Evolutionary conservation across 148 eudicot species (phyloP).

Genomic region (Spergularia bocconei): DNA sequence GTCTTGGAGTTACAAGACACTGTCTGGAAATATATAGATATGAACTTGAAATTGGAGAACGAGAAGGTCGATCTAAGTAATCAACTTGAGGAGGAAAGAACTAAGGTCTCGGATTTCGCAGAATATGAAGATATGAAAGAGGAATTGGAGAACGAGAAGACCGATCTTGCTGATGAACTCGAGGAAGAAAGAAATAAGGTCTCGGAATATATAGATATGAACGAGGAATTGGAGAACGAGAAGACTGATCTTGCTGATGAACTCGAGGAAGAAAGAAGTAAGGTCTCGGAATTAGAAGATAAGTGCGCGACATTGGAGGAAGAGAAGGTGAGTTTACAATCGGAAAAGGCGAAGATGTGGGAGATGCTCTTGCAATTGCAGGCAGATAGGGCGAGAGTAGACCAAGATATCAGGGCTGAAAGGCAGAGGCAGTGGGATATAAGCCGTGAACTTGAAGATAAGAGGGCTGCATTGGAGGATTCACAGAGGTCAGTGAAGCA

Average conservation of each 20-base stretch:
- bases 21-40: neutral
- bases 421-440: too few species aligned
- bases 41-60: neutral
- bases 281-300: neutral
- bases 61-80: neutral
- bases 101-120: neutral
- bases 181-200: neutral
- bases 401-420: too few species aligned
- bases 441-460: neutral
- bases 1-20: neutral
- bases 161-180: neutral
- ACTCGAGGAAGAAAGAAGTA: neutral
- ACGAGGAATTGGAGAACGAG: neutral
- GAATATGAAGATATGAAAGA: neutral
- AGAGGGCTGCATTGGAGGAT: neutral
- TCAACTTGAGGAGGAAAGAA: neutral
- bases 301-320: neutral
- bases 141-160: neutral
- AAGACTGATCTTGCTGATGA: neutral
- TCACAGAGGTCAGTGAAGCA: neutral
- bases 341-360: too few species aligned
- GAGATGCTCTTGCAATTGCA: too few species aligned
- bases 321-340: neutral
- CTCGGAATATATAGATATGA: neutral
- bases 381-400: too few species aligned